These are phyloP conservation scores for Fusarium subglutinans DNA, from an alignment of 2,329 filamentous ascomycete genomes.

Conservation along the genomic window DNA sequence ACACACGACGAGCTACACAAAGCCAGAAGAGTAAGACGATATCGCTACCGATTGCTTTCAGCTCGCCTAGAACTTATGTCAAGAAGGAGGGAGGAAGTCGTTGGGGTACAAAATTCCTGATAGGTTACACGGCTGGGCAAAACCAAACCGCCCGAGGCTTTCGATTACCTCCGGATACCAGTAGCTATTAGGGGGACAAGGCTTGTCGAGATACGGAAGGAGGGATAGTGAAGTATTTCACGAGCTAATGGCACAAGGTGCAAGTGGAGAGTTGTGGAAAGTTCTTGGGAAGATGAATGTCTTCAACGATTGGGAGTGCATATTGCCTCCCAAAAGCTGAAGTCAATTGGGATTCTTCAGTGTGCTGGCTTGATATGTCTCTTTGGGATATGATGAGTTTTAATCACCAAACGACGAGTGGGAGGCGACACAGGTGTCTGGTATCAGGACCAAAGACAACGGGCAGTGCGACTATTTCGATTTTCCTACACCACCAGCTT, in stretches of 20 bases:
- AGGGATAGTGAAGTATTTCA: no score
- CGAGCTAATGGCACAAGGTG: no score
- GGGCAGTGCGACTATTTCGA: neutral
- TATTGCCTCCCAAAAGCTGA: neutral
- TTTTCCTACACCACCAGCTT: neutral
- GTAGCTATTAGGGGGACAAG: neutral
- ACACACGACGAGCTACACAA: neutral
- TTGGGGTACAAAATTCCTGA: neutral
- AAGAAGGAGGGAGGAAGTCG: neutral
- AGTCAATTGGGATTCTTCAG: no score
- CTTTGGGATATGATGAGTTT: neutral
- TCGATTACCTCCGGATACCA: no score
- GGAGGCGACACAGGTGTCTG: neutral
- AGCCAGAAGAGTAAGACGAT: neutral
- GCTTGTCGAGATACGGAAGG: no score
- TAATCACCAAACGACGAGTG: neutral
- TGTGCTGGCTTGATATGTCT: no score
- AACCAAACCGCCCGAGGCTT: no score
- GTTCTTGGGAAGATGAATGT: neutral
- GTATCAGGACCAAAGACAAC: neutral
- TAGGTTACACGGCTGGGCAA: no score
- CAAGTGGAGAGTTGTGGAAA: neutral
- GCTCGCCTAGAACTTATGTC: neutral
- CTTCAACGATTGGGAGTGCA: neutral
- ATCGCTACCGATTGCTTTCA: rapidly evolving